Evolutionary conservation across 2,329 filamentous ascomycete genomes (phyloP), one percentile per base, ranked within the genome.

Genomic region (Trichoderma gracile): DNA sequence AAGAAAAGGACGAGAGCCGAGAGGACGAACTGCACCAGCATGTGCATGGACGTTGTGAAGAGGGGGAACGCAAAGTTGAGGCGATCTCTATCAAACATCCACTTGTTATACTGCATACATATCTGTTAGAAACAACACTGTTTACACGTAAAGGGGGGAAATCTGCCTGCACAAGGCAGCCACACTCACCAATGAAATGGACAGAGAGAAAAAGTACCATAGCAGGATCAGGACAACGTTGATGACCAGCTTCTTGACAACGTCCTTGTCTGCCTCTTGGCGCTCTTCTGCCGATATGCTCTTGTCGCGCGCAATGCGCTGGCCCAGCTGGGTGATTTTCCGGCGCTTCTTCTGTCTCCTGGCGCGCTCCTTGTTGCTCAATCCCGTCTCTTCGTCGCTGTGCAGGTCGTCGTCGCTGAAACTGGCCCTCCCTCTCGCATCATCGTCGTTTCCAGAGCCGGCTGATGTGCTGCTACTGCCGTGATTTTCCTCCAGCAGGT

Each of bases 11-110:
- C 89, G 49, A 90, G 77, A 19, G 84, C 87, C 9, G 95, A 85
- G 47, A 98, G 86, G 17, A 82, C 78, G 77, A 98, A 98, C 75
- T 99, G 95, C 56, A 99, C 93, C 23, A 93, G 80, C 93, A 98
- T 98, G 79, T 99, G 95, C 75, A 95, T 82, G 68, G 92, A 91
- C 3, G 95, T 99, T 12, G 93, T 97, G 78, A 98, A 98, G 56
- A 99, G 84, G 45, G 95, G 95, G 73, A 95, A 98, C 58, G 91
- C 89, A 75, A 99, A 99, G 77, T 97, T 89, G 70, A 96, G 86
- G 69, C 90, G 87, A 69, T 89, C 85, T 67, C 89, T 85, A 72
- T 91, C 91, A 79, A 99, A 98, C 94, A 99, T 98, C 95, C 95
- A 98, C 80, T 97, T 98, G 84, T 99, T 99, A 82, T 98, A 99